phyloP scores from a whole-genome alignment of 495 filamentous ascomycete species.

The Melanomma pulvis-pyrius region DNA sequence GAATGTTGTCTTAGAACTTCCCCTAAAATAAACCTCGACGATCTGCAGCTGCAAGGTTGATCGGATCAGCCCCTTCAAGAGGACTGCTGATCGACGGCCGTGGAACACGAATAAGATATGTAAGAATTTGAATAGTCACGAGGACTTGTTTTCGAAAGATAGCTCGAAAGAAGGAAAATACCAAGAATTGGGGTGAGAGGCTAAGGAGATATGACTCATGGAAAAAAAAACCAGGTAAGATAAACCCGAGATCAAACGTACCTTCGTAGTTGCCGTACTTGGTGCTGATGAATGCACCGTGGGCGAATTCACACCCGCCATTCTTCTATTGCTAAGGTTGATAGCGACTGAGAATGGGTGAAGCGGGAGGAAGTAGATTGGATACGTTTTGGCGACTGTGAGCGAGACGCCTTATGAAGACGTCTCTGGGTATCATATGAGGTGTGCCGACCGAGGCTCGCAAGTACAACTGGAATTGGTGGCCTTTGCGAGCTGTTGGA shows the following conservation, averaged over 20 bases:
- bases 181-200: too few species aligned
- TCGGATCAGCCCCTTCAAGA: too few species aligned
- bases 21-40: too few species aligned
- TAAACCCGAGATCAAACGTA: conserved; percentile 5
- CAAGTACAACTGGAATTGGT: conserved; percentile 7
- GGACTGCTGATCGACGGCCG: too few species aligned
- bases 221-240: too few species aligned
- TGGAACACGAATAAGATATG: too few species aligned
- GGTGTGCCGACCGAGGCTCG: conserved; percentile 1
- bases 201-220: too few species aligned
- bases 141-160: too few species aligned
- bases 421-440: conserved; percentile 15
- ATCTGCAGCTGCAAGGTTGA: too few species aligned
- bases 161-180: neutral
- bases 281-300: conserved; percentile 17
- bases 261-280: conserved; percentile 3
- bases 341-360: conserved; percentile 36
- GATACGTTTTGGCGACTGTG: conserved; percentile 29
- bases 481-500: neutral
- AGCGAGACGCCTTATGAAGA: conserved; percentile 8
- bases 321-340: conserved; percentile 19
- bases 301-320: conserved; percentile 2
- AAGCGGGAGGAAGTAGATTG: conserved; percentile 36
- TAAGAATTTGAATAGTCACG: too few species aligned
- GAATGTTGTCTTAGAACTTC: too few species aligned